Percentiles rank a stretch among this genome's conserved stretches.
Conservation (phyloP, 2,329 filamentous ascomycete species). For the Emergomyces pasteurianus region DNA sequence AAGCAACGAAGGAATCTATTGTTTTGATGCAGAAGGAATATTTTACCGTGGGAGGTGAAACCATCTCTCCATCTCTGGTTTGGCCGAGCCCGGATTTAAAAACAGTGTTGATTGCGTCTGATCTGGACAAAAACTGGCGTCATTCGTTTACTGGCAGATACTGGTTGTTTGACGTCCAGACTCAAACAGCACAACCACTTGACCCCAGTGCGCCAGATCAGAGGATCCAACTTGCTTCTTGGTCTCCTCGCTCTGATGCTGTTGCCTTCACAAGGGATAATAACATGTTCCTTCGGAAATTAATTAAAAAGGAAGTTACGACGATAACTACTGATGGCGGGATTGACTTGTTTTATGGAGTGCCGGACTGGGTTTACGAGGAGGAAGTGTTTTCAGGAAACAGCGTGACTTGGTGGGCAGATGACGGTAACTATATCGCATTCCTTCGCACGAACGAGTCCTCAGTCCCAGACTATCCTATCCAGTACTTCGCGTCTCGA, state of each 20-base stretch:
- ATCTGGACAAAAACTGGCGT: slow-evolving; percentile 67
- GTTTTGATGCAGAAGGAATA: slow-evolving; percentile 60
- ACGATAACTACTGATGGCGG: slow-evolving; percentile 82
- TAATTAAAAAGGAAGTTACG: slow-evolving; percentile 47
- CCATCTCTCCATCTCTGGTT: slow-evolving; percentile 47
- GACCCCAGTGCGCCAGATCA: slow-evolving; percentile 55
- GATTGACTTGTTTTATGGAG: slow-evolving; percentile 79
- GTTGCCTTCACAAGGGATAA: slow-evolving; percentile 85
- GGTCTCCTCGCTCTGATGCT: slow-evolving; percentile 79
- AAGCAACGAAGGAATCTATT: slow-evolving; percentile 37
- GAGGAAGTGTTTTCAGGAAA: slow-evolving; percentile 70
- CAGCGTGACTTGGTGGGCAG: slow-evolving; percentile 89
- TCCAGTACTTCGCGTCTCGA: slow-evolving; percentile 84
- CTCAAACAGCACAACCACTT: slow-evolving; percentile 64
- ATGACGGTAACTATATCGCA: slow-evolving; percentile 76
- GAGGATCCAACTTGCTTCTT: slow-evolving; percentile 70
- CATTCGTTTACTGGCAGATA: slow-evolving; percentile 79
- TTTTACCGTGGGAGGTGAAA: slow-evolving; percentile 49
- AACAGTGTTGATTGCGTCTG: slow-evolving; percentile 71
- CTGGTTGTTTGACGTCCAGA: slow-evolving; percentile 83
- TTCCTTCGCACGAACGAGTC: slow-evolving; percentile 93
- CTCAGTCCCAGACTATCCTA: slow-evolving; percentile 75
- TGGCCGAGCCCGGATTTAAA: slow-evolving; percentile 74
- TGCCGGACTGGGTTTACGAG: slow-evolving; percentile 96
- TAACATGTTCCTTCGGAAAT: slow-evolving; percentile 70